phyloP scores from a whole-genome alignment of 495 filamentous ascomycete species.

The Usnea hakonensis region DNA sequence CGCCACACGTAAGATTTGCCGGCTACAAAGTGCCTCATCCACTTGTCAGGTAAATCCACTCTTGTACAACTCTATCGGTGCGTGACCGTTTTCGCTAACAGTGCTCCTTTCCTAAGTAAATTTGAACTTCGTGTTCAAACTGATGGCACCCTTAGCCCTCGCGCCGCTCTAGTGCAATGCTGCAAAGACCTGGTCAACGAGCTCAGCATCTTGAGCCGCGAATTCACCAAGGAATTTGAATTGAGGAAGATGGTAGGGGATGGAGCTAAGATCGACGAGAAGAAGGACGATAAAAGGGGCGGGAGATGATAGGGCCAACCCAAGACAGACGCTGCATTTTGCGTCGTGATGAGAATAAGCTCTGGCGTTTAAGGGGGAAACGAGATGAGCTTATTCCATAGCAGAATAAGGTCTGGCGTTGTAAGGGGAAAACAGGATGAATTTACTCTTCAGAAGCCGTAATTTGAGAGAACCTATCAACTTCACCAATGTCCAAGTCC shows the following conservation, averaged over 20 bases:
- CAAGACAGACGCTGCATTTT: not conserved
- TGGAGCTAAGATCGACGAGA: conserved; percentile 36
- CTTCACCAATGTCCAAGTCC: too few relatives aligned
- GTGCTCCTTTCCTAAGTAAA: conserved; percentile 30
- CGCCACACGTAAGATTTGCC: conserved; percentile 70
- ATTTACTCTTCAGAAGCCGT: too few relatives aligned
- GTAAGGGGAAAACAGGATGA: too few relatives aligned
- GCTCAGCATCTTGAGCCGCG: conserved; percentile 64
- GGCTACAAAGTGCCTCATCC: conserved; percentile 60
- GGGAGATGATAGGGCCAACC: not conserved
- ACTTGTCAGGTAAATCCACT: conserved; percentile 37
- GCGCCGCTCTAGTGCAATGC: conserved; percentile 70
- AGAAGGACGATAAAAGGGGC: conserved; percentile 10
- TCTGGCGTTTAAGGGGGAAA: not conserved
- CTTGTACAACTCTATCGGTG: not conserved
- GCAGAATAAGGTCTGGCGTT: too few relatives aligned
- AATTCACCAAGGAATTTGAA: conserved; percentile 94
- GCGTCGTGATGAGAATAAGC: not conserved
- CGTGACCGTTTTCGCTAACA: conserved; percentile 9
- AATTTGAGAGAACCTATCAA: too few relatives aligned
- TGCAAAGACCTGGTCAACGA: conserved; percentile 73
- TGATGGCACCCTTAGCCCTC: conserved; percentile 76
- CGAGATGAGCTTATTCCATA: too few relatives aligned
- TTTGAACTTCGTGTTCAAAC: conserved; percentile 88
- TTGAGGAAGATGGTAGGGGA: conserved; percentile 80